A percentile compares a stretch with the other conserved stretches of the same genome.
Evolutionary conservation across 257 asterid species (phyloP).

Genomic region (Linaria vulgaris): DNA sequence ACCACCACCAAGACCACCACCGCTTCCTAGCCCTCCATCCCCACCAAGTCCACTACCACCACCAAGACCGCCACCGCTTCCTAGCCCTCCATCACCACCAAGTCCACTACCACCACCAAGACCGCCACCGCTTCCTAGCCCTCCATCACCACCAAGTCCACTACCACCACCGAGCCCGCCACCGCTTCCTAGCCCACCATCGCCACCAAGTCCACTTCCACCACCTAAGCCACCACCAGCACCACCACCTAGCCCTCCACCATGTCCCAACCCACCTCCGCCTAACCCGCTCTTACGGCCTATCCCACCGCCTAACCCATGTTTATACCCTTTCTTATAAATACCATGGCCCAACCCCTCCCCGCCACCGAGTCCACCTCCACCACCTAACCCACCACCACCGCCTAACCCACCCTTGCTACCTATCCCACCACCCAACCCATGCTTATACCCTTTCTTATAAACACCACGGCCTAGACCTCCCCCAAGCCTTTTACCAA

Average conservation of each 20-base stretch:
- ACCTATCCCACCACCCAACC: conserved; percentile 23
- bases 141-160: conserved; percentile 21
- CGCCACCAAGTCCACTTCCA: conserved; percentile 15
- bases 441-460: conserved; percentile 14
- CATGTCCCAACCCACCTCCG: conserved; percentile 25
- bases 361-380: conserved; percentile 12
- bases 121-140: conserved; percentile 17
- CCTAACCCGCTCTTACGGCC: conserved; percentile 24
- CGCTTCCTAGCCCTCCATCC: conserved; percentile 24
- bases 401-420: conserved; percentile 23
- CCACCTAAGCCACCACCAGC: conserved; percentile 24
- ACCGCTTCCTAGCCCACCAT: conserved; percentile 25
- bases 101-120: conserved; percentile 26
- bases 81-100: conserved; percentile 22
- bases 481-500: conserved; percentile 25
- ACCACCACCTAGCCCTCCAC: conserved; percentile 15
- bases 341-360: conserved; percentile 28
- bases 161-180: conserved; percentile 27
- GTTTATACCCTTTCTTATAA: conserved; percentile 3
- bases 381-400: conserved; percentile 28
- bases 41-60: conserved; percentile 22
- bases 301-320: conserved; percentile 21
- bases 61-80: too few species aligned
- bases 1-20: conserved; percentile 28
- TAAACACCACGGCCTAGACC: conserved; percentile 22